Base-by-base conservation (phyloP, 2,329 filamentous ascomycete species). In the Drechslera avenae region DNA sequence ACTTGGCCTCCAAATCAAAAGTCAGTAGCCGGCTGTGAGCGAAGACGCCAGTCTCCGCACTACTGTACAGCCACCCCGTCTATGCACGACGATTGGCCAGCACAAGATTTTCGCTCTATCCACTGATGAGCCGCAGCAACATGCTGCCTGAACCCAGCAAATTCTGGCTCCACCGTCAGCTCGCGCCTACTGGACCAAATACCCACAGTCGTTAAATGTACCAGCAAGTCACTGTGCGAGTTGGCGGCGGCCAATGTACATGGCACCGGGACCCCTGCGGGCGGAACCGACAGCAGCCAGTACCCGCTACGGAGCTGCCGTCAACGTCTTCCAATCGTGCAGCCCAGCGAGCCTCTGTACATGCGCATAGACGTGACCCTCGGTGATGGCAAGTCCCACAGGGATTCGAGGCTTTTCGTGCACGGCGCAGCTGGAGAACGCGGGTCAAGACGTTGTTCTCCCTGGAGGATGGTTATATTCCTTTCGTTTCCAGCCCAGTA, bases 71-170 rank as follows among this genome's bases (percentile, higher is more conserved):
- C 51, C 40, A 63, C 58, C 65, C 40, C 64, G 64, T 51, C 43
- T 62, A 46, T 44, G 45, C 45, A 19, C 28, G 34, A 47, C 54
- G 46, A 71, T 71, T 69, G 62, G 68, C 48, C 56, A 56, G 50
- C 37, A 57, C 46, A 46, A 31, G 36, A 52, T 48, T 50, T 40
- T 47, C 16, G 33, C 41, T 55, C 58, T 59, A 57, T 57, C 65
- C 66, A 67, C 65, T 66, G 56, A 60, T 52, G 52, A 57, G 57
- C 57, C 57, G 46, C 57, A 68, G 56, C 59, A 60, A 52, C 58
- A 57, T 36, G 23, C 14, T 56, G 52, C 59, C 56, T 66, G 61
- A 54, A 50, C 58, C 55, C 52, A 45, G 56, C 49, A 54, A 54
- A 49, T 40, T 40, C 39, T 42, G 46, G 61, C 57, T 57, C 66